Base-by-base conservation (phyloP, 768 basidiomycete genomes). In the Pleurotus citrinopileatus region DNA sequence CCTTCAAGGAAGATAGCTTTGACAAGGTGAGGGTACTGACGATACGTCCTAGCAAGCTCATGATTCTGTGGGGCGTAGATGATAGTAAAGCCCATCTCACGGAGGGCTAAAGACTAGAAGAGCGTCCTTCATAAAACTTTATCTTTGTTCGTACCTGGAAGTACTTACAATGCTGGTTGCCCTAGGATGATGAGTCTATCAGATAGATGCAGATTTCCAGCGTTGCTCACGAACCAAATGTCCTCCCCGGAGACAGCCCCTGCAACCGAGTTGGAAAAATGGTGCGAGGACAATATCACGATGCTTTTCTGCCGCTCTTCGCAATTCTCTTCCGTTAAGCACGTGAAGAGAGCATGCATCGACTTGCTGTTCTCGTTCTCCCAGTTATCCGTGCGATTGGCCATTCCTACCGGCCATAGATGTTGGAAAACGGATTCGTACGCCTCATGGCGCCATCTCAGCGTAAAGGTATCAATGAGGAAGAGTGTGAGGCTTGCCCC, bases 291-390 rank as follows among this genome's bases (percentile, higher is more conserved):
- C 25, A 73, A 50, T 9, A 73, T 57, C 3, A 67, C 69, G 56
- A 73, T 63, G 58, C 28, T 73, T 1, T 45, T 57, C 44, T 70
- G 69, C 45, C 71, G 70, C 17, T 62, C 60, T 2, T 61, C 62
- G 55, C 71, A 70, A 37, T 60, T 62, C 1, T 55, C 37, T 15
- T 59, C 51, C 28, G 60, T 63, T 25, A 70, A 61, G 53, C 71
- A 73, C 17, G n/a, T 42, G 34, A 57, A 54, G 26, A 57, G 44
- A 10, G 56, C 43, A 17, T 54, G 42, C 36, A 57, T 43, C n/a
- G 36, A 36, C 37, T 42, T 53, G 52, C 32, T 20, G 43, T 57
- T 57, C 42, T 57, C 29, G 42, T 43, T 34, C 34, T 51, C 48
- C 48, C 48, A 51, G 22, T 36, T 25, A 13, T 51, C 48, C 17